Evolutionary conservation across 176 grass and related monocot genomes (phyloP), one percentile per base, ranked within the genome.

Genomic region (Dendrocalamus sinicus): DNA sequence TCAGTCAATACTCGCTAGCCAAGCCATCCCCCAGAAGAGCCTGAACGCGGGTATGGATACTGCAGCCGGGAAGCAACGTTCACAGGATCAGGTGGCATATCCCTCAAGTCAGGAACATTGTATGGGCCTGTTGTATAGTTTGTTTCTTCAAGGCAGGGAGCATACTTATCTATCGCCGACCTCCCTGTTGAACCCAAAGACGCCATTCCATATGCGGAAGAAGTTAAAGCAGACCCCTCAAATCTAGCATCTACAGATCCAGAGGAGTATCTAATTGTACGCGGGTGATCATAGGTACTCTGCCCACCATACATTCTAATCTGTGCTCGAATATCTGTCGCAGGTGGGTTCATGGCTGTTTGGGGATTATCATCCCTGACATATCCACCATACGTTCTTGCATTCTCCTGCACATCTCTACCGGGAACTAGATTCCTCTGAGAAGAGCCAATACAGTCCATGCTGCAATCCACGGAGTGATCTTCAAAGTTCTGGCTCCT

Each of bases 131-230:
- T 45, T 7, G 22, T 37, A 82, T 84, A 89, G 85, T 89, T 92
- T 30, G 89, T 88, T 86, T 91, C 89, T 47, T 90, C 63, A 15
- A 92, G 85, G 20, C 44, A 48, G 9, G 89, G 89, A 4, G 84
- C 54, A 88, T 93, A 92, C 64, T 35, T 87, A 28, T 90, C 78
- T 9, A 70, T 86, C 1, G 64, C 26, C 12, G 82, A 93, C 30
- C 54, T 89, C 63, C 47, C 58, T 55, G 70, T 78, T 20, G 57
- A 83, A 85, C 77, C 68, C 10, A 73, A 26, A 55, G 85, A 35
- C 3, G 88, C 81, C 35, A 86, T 65, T 80, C 28, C 87, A 45
- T 93, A 85, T 32, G 85, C 26, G 37, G 86, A 57, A 26, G 76
- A 76, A 69, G 68, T 70, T 35, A 46, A 51, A 62, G 53, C 12